Conservation (phyloP, 805 yeast genomes). For the Saccharomyces kudriavzevii region DNA sequence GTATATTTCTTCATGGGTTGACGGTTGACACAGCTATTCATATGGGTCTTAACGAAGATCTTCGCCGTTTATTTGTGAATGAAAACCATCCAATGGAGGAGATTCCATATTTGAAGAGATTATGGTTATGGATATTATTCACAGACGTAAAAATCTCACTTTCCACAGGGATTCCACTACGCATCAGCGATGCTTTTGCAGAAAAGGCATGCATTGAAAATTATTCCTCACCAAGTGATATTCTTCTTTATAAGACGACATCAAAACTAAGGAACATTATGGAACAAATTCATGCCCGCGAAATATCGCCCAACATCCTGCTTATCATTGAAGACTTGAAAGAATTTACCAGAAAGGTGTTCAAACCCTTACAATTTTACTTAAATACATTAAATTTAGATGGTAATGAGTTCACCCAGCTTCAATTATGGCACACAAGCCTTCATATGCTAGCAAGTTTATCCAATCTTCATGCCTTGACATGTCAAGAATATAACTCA, state of each 20-base stretch:
- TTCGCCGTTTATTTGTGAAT: constrained; percentile 1
- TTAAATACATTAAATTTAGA: not conserved
- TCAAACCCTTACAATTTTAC: not conserved
- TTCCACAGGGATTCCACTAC: constrained; percentile 7
- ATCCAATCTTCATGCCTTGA: not conserved
- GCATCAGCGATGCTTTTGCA: constrained; percentile 3
- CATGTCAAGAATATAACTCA: not conserved
- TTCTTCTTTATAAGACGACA: constrained; percentile 1
- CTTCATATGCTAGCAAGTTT: not conserved
- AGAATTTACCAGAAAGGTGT: not conserved
- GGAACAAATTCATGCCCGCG: not conserved
- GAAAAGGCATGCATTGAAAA: not conserved
- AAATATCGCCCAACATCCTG: not conserved
- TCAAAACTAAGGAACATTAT: not conserved
- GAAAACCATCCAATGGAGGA: constrained; percentile 1
- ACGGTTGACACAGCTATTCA: constrained; percentile 6
- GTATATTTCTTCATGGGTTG: constrained; percentile 2
- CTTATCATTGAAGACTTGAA: not conserved
- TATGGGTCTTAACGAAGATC: constrained; percentile 8
- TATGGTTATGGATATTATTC: constrained; percentile 9
- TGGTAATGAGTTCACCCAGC: not conserved
- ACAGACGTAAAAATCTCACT: constrained; percentile 9
- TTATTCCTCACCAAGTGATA: not conserved
- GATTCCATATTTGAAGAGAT: constrained; percentile 4
- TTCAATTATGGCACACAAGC: not conserved